These are phyloP conservation scores for Cercophora scortea DNA, from an alignment of 495 filamentous ascomycete genomes.

Conservation along the genomic window DNA sequence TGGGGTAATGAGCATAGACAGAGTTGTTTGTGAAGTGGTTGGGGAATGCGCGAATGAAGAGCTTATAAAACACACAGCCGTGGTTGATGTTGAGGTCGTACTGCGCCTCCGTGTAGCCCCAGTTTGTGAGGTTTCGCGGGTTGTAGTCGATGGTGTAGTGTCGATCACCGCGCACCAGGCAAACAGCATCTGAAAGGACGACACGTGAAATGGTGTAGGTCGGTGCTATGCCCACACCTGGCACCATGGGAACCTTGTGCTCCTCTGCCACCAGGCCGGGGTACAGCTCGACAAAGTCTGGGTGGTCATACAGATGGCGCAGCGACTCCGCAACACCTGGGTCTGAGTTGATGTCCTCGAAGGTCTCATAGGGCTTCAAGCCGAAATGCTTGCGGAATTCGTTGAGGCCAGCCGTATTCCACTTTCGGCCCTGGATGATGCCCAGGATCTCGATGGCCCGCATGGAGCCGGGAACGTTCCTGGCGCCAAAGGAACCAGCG, in stretches of 20 bases:
- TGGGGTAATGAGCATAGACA: slow-evolving; percentile 82
- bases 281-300: slow-evolving; percentile 67
- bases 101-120: slow-evolving; percentile 50
- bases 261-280: slow-evolving; percentile 77
- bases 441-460: slow-evolving; percentile 74
- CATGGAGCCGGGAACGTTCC: slow-evolving; percentile 66
- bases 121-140: slow-evolving; percentile 71
- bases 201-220: slow-evolving; percentile 78
- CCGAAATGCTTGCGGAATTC: slow-evolving; percentile 81
- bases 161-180: slow-evolving; percentile 77
- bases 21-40: slow-evolving; percentile 71
- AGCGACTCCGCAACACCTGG: slow-evolving; percentile 64
- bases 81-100: slow-evolving; percentile 57
- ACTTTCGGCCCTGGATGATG: slow-evolving; percentile 74
- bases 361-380: slow-evolving; percentile 63
- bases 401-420: slow-evolving; percentile 78
- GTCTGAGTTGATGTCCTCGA: slow-evolving; percentile 80
- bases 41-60: slow-evolving; percentile 72
- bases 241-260: slow-evolving; percentile 62
- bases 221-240: slow-evolving; percentile 74
- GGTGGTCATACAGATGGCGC: slow-evolving; percentile 67
- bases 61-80: slow-evolving; percentile 80
- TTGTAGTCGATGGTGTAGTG: slow-evolving; percentile 76
- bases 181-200: slow-evolving; percentile 78
- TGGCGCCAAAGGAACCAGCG: slow-evolving; percentile 59